phyloP scores from a whole-genome alignment of 371 early-diverging fungal species.

The Homolaphlyctis polyrhiza region DNA sequence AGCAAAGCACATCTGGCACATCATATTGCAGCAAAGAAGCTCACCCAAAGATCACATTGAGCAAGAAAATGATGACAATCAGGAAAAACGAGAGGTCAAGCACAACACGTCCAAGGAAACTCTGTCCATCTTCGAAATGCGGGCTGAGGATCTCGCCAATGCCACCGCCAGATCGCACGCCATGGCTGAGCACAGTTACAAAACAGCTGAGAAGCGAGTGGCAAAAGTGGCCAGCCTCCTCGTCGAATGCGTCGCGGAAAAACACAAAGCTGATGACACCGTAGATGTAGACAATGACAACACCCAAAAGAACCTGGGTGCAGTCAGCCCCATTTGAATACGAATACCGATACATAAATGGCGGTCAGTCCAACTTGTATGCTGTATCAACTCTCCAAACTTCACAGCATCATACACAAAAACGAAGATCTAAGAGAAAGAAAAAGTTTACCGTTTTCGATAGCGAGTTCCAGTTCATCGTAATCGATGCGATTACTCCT shows the following conservation, averaged over 20 bases:
- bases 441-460: conserved; percentile 31
- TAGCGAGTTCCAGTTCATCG: conserved; percentile 48
- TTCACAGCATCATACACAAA: not conserved
- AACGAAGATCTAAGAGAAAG: not conserved
- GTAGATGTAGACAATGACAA: conserved; percentile 53
- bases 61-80: conserved; percentile 50
- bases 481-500: conserved; percentile 53
- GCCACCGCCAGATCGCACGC: conserved; percentile 53
- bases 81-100: conserved; percentile 56
- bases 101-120: conserved; percentile 40
- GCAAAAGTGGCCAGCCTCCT: conserved; percentile 43
- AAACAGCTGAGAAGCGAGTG: conserved; percentile 45
- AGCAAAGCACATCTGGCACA: too few species aligned
- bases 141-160: conserved; percentile 50
- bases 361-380: not conserved
- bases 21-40: not conserved
- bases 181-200: conserved; percentile 49
- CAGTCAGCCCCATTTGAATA: too few species aligned
- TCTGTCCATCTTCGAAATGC: conserved; percentile 19
- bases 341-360: too few species aligned
- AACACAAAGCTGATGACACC: conserved; percentile 44
- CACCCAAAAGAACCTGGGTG: conserved; percentile 20
- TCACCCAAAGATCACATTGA: conserved; percentile 55
- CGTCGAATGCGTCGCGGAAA: conserved; percentile 47
- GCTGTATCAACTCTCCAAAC: not conserved